Percentiles rank a stretch among this genome's conserved stretches.
Conservation (phyloP, 495 filamentous ascomycete genomes). For the Daldinia loculata region DNA sequence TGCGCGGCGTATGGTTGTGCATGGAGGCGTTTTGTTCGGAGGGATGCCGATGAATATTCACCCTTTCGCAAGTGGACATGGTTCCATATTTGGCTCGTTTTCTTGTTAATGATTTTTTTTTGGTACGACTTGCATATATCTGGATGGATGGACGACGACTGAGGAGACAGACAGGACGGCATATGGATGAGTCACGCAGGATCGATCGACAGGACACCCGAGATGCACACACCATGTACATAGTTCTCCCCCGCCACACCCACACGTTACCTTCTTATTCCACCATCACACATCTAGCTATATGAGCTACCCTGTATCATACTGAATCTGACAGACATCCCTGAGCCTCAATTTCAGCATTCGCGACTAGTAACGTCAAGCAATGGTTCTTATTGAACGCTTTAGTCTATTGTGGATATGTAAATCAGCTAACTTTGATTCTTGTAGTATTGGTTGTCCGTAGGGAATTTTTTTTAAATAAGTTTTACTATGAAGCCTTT, state of each 20-base stretch:
- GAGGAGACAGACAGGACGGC: conserved; percentile 12
- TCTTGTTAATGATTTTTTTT: conserved; percentile 25
- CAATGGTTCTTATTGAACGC: neutral
- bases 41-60: conserved; percentile 33
- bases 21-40: conserved; percentile 33
- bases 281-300: conserved; percentile 15
- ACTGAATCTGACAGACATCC: conserved; percentile 21
- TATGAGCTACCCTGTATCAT: conserved; percentile 26
- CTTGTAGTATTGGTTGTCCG: neutral
- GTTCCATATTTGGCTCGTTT: conserved; percentile 15
- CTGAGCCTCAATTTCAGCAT: neutral
- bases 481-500: neutral
- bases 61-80: conserved; percentile 1
- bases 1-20: conserved; percentile 29
- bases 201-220: conserved; percentile 10
- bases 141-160: conserved; percentile 32
- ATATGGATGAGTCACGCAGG: conserved; percentile 23
- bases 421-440: neutral
- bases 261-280: conserved; percentile 10
- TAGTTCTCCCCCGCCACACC: conserved; percentile 10
- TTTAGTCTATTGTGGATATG: neutral
- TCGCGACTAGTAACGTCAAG: neutral
- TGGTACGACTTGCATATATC: conserved; percentile 40
- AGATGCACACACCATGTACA: conserved; percentile 31
- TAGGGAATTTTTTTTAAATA: neutral